phyloP scores from a whole-genome alignment of 495 filamentous ascomycete species.

The Stereocaulon alpinum region DNA sequence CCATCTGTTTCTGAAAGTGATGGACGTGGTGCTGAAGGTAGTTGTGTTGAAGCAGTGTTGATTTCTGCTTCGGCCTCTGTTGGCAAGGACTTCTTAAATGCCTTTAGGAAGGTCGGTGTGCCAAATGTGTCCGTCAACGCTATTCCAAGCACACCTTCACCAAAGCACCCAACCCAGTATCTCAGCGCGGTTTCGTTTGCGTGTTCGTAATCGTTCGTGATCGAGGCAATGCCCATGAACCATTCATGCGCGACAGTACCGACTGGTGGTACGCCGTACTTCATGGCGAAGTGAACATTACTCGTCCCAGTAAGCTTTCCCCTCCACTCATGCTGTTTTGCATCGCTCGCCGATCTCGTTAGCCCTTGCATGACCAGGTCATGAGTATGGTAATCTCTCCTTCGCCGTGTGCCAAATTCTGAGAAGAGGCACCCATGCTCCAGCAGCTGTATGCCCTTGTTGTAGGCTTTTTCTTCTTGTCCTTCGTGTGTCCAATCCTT shows the following conservation, averaged over 20 bases:
- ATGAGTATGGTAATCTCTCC: constrained; percentile 90
- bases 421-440: constrained; percentile 79
- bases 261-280: constrained; percentile 67
- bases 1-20: constrained; percentile 26
- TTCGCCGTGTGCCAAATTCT: constrained; percentile 82
- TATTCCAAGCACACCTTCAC: constrained; percentile 79
- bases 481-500: constrained; percentile 75
- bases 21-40: constrained; percentile 25
- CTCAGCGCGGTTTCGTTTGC: constrained; percentile 74
- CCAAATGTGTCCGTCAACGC: constrained; percentile 98
- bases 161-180: constrained; percentile 88
- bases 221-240: constrained; percentile 97
- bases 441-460: constrained; percentile 67
- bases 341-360: constrained; percentile 58
- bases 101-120: constrained; percentile 75
- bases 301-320: constrained; percentile 81
- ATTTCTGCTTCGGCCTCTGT: constrained; percentile 27
- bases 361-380: constrained; percentile 82
- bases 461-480: constrained; percentile 72
- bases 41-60: constrained; percentile 25
- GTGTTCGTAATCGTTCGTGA: constrained; percentile 70
- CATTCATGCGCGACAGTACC: constrained; percentile 97
- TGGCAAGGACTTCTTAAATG: constrained; percentile 61
- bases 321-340: constrained; percentile 45
- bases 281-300: constrained; percentile 96